Evolutionary conservation across 176 grass and related monocot genomes (phyloP).

Genomic region (Aechmea fasciata): DNA sequence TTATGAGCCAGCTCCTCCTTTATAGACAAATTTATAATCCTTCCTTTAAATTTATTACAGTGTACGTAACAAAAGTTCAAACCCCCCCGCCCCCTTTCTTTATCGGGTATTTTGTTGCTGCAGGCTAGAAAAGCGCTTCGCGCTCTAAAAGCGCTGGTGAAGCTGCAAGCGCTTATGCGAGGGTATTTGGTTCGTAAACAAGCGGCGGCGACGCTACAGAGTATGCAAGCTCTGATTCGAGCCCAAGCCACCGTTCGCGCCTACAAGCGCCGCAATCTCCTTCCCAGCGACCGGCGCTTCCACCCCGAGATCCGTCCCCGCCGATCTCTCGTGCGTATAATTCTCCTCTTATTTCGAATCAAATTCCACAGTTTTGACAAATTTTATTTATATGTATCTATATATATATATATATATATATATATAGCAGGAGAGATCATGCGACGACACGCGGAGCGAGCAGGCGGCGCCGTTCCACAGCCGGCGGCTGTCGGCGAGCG

Average conservation of each 20-base stretch:
- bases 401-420: neutral
- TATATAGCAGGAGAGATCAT: slow-evolving; percentile 70
- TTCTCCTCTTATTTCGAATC: neutral
- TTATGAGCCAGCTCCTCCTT: neutral
- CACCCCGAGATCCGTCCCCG: slow-evolving; percentile 37
- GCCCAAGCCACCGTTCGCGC: slow-evolving; percentile 70
- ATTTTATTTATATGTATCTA: slow-evolving; percentile 1
- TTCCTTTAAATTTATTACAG: neutral
- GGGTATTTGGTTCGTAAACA: slow-evolving; percentile 85
- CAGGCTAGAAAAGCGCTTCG: slow-evolving; percentile 86
- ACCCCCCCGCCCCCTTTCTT: too few relatives aligned
- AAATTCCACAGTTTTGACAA: neutral
- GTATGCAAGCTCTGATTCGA: slow-evolving; percentile 87
- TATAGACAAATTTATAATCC: neutral
- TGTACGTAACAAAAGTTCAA: too few relatives aligned
- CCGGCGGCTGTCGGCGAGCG: slow-evolving; percentile 59
- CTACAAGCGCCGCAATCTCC: slow-evolving; percentile 27
- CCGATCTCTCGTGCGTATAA: slow-evolving; percentile 49
- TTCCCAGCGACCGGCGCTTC: slow-evolving; percentile 26
- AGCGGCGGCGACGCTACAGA: slow-evolving; percentile 63
- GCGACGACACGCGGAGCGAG: slow-evolving; percentile 70
- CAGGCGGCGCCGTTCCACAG: slow-evolving; percentile 48
- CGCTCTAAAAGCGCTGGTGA: slow-evolving; percentile 84
- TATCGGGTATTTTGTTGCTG: neutral
- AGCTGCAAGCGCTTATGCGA: slow-evolving; percentile 80